phyloP scores from a whole-genome alignment of 2,329 filamentous ascomycete genomes.

The Fusarium cyanostomum region DNA sequence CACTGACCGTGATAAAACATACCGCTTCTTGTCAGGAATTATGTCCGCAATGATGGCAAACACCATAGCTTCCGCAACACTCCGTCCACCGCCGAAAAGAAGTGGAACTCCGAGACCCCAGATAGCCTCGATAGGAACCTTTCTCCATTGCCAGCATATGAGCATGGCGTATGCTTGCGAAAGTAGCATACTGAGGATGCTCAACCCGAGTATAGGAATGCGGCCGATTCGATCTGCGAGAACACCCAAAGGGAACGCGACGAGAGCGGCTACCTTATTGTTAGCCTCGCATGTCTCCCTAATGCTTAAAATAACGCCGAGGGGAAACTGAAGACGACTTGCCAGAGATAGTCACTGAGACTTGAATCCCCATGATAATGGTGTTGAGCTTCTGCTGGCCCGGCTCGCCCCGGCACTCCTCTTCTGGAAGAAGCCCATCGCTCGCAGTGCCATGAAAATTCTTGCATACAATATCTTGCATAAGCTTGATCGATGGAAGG shows the following conservation, averaged over 20 bases:
- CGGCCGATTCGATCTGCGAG: slow-evolving; percentile 38
- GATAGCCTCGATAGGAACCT: slow-evolving; percentile 36
- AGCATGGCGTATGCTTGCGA: slow-evolving; percentile 34
- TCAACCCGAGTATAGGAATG: slow-evolving; percentile 38
- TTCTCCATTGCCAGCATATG: slow-evolving; percentile 32
- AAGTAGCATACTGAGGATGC: slow-evolving; percentile 38
- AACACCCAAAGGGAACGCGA: slow-evolving; percentile 35
- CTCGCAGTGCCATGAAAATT: not conserved
- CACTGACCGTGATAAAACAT: not conserved
- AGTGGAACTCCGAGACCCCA: slow-evolving; percentile 37
- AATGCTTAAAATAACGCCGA: not conserved
- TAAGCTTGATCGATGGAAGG: slow-evolving; percentile 32
- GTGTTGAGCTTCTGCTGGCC: slow-evolving; percentile 39
- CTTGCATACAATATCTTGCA: slow-evolving; percentile 42
- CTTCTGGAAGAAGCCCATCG: slow-evolving; percentile 24
- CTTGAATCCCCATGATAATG: slow-evolving; percentile 31
- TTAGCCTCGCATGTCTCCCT: not conserved
- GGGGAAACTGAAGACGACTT: not conserved
- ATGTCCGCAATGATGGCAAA: slow-evolving; percentile 42
- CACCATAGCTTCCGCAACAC: slow-evolving; percentile 42
- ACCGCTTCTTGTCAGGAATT: slow-evolving; percentile 27
- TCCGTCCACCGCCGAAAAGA: slow-evolving; percentile 40
- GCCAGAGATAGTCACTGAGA: slow-evolving; percentile 36
- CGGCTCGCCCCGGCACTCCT: slow-evolving; percentile 24
- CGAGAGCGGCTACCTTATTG: slow-evolving; percentile 28